These are phyloP conservation scores for Picochlorum costavermella DNA, from an alignment of 139 green algal genomes.

Conservation along the genomic window DNA sequence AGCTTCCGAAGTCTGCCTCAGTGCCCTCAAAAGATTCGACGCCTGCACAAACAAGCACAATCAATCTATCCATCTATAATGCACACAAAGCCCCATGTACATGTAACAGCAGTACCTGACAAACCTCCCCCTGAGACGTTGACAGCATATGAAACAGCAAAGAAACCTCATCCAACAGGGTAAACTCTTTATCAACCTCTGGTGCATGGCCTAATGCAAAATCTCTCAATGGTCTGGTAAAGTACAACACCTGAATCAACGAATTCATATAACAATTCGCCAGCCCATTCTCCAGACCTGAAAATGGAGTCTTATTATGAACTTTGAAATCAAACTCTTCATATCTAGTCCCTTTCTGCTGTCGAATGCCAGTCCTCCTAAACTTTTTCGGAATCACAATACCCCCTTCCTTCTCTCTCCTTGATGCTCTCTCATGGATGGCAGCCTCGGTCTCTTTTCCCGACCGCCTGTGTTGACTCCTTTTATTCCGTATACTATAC, in stretches of 20 bases:
- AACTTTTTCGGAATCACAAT: slow-evolving; percentile 60
- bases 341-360: slow-evolving; percentile 48
- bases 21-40: slow-evolving; percentile 76
- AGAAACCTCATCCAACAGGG: slow-evolving; percentile 70
- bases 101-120: slow-evolving; percentile 31
- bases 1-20: slow-evolving; percentile 73
- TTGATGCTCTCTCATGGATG: slow-evolving; percentile 19
- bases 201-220: slow-evolving; percentile 52
- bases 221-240: slow-evolving; percentile 56
- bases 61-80: background rate
- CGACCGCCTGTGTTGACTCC: slow-evolving; percentile 28
- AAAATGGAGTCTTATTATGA: slow-evolving; percentile 84
- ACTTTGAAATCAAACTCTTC: slow-evolving; percentile 73
- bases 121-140: slow-evolving; percentile 43
- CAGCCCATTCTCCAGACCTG: slow-evolving; percentile 88
- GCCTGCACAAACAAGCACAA: slow-evolving; percentile 34
- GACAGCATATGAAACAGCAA: slow-evolving; percentile 89
- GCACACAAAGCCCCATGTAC: slow-evolving; percentile 1
- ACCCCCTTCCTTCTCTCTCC: slow-evolving; percentile 32
- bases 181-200: slow-evolving; percentile 74
- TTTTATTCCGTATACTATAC: slow-evolving; percentile 40
- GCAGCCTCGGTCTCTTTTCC: slow-evolving; percentile 3
- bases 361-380: slow-evolving; percentile 43
- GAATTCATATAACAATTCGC: slow-evolving; percentile 91
- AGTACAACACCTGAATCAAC: slow-evolving; percentile 86